phyloP scores from a whole-genome alignment of 2,329 filamentous ascomycete genomes.

The Bipolaris cookei region DNA sequence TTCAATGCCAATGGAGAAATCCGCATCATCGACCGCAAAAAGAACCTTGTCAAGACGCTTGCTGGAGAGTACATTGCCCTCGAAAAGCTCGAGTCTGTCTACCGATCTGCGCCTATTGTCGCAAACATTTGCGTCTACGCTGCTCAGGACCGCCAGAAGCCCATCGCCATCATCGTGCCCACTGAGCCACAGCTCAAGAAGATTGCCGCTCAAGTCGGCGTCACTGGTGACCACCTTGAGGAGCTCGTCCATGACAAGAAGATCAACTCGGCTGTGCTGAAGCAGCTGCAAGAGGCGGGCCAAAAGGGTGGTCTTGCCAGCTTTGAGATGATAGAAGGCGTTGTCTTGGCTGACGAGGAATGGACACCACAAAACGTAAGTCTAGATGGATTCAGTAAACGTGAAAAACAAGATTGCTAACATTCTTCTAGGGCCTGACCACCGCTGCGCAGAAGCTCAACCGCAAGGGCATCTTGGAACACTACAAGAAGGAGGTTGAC shows the following conservation, averaged over 20 bases:
- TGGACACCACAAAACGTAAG: slow-evolving; percentile 86
- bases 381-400: slow-evolving; percentile 26
- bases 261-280: slow-evolving; percentile 68
- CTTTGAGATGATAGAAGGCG: slow-evolving; percentile 77
- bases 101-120: slow-evolving; percentile 79
- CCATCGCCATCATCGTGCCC: slow-evolving; percentile 79
- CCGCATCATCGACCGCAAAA: slow-evolving; percentile 91
- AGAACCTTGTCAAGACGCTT: slow-evolving; percentile 95
- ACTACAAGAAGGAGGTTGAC: slow-evolving; percentile 60
- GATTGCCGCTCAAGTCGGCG: slow-evolving; percentile 62
- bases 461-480: slow-evolving; percentile 57
- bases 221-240: slow-evolving; percentile 69
- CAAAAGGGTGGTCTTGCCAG: slow-evolving; percentile 69
- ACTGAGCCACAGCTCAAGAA: slow-evolving; percentile 63
- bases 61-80: slow-evolving; percentile 97
- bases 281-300: slow-evolving; percentile 71
- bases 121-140: slow-evolving; percentile 89
- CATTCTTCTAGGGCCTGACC: slow-evolving; percentile 51
- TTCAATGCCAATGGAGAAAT: slow-evolving; percentile 81
- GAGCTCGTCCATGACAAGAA: slow-evolving; percentile 71
- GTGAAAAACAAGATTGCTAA: slow-evolving; percentile 21
- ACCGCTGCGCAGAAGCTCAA: slow-evolving; percentile 62
- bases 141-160: slow-evolving; percentile 74
- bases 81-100: slow-evolving; percentile 91
- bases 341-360: slow-evolving; percentile 82